phyloP scores from a whole-genome alignment of 495 filamentous ascomycete genomes.

The Xylaria grammica region DNA sequence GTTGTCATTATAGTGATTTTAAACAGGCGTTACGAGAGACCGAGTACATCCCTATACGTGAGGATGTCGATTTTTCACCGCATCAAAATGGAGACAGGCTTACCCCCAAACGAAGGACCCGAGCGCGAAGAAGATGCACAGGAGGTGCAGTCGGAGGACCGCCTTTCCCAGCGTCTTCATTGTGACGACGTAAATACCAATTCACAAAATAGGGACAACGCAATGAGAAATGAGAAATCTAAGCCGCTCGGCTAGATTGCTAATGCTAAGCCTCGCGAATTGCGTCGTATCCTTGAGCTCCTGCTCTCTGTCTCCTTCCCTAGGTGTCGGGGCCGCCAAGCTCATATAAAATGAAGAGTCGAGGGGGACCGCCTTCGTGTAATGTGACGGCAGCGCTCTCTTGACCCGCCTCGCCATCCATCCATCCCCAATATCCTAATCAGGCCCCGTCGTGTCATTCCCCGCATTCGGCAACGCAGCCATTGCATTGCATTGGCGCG shows the following conservation, averaged over 20 bases:
- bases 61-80: neutral
- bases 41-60: too few relatives aligned
- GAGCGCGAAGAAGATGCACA: constrained; percentile 60
- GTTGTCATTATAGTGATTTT: too few relatives aligned
- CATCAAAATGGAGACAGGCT: constrained; percentile 22
- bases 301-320: too few relatives aligned
- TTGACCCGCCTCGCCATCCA: neutral
- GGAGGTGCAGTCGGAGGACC: constrained; percentile 47
- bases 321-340: neutral
- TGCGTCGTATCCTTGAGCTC: neutral
- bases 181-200: neutral
- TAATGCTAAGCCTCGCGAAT: neutral
- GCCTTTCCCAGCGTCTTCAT: constrained; percentile 42
- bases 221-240: neutral
- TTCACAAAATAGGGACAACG: too few relatives aligned
- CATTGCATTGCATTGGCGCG: constrained; percentile 4
- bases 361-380: neutral
- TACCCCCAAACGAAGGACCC: constrained; percentile 66
- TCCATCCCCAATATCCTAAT: neutral
- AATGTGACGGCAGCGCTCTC: constrained; percentile 2
- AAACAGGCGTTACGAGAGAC: neutral
- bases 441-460: neutral
- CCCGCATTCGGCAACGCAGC: neutral
- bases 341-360: neutral
- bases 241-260: neutral